Evolutionary conservation across 2,329 filamentous ascomycete genomes (phyloP).

Genomic region (Fusarium beomiforme): DNA sequence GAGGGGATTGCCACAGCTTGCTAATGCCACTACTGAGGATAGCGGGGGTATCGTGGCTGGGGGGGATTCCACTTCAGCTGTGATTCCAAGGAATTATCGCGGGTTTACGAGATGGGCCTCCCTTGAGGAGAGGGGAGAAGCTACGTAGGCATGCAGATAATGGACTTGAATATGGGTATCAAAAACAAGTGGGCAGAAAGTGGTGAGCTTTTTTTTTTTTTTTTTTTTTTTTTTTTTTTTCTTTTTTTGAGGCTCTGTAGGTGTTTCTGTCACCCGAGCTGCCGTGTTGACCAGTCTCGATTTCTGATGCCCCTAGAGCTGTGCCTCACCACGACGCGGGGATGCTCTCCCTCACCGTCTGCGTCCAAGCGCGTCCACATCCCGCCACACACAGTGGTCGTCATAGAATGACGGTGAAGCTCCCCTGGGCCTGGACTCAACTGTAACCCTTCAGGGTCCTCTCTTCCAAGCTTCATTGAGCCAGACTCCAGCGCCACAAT

Average conservation of each 20-base stretch:
- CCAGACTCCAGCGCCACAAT: neutral
- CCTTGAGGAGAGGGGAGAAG: neutral
- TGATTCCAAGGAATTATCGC: neutral
- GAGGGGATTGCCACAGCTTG: neutral
- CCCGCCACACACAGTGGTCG: neutral
- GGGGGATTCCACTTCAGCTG: neutral
- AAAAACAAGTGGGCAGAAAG: rapidly evolving
- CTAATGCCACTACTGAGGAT: neutral
- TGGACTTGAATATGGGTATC: neutral
- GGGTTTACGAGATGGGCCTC: neutral
- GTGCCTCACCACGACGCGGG: neutral
- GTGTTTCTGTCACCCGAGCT: neutral
- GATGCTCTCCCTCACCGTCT: neutral
- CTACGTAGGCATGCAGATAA: neutral
- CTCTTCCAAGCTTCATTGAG: neutral
- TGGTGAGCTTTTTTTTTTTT: neutral
- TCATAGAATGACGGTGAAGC: neutral
- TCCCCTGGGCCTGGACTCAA: neutral
- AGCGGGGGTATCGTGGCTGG: neutral
- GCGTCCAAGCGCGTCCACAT: neutral
- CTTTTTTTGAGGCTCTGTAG: rapidly evolving
- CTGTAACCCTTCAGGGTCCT: neutral
- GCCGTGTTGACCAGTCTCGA: rapidly evolving
- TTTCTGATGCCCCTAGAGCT: neutral
- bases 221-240: no score